Base-by-base conservation (phyloP, 768 basidiomycete species). In the Phallus indusiatus region DNA sequence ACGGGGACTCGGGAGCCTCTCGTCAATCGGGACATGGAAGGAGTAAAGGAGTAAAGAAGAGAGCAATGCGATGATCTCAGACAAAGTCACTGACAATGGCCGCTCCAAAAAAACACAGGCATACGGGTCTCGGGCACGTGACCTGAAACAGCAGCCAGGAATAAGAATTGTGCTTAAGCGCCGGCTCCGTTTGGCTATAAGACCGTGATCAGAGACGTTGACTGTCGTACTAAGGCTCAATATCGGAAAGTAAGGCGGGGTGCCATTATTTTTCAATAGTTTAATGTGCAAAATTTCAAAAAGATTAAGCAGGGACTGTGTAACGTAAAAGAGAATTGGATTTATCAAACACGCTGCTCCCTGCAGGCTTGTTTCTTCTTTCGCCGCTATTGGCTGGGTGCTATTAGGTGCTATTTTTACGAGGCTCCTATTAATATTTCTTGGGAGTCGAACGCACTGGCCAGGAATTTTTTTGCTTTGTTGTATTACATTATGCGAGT, bases 11-110 rank as follows among this genome's bases (percentile, higher is more conserved):
- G 48, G 36, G 48, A 53, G 49, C 33, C 37, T 52, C 57, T 59
- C 22, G 49, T 20, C 12, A 28, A 28, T 12, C 57, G 49, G 50
- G 57, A 59, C 57, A 59, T 59, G 57, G 18, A 14, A 34, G 56
- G 21, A 6, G 22, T 35, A 47, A 59, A 16, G 12, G 28, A 7
- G 28, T 7, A 36, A 6, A 35, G 51, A 47, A 59, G 21, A n/a
- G 28, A 7, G 28, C 28, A 28, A 2, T 28, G 28, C 28, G 28
- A 7, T 28, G 28, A 28, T 28, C 28, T 28, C 28, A 28, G 28
- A 7, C 2, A 28, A 28, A 2, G 28, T 28, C 28, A 28, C 28
- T 28, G 28, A 28, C 28, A 28, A 28, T 28, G 28, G 28, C 28
- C 7, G 28, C 28, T 28, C 28, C 28, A 28, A 28, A 28, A 28